These are phyloP conservation scores for Hippophae gyantsensis DNA, from an alignment of 306 rosid genomes.

Conservation along the genomic window DNA sequence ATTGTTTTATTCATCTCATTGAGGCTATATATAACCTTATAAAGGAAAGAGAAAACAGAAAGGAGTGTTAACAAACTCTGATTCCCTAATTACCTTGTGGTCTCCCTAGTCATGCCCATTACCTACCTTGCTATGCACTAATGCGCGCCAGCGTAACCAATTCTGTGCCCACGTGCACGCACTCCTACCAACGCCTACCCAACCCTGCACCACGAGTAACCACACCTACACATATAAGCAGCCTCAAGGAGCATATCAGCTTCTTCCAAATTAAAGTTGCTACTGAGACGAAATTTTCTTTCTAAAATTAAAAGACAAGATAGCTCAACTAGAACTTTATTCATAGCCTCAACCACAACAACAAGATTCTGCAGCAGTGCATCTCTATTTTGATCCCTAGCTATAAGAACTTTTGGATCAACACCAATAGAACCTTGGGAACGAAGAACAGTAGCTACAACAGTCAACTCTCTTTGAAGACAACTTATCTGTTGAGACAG, in stretches of 20 bases:
- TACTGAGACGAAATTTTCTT: slow-evolving; percentile 70
- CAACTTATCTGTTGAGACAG: slow-evolving; percentile 54
- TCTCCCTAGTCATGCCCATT: too few relatives aligned
- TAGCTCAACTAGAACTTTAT: slow-evolving; percentile 83
- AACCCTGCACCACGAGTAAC: too few relatives aligned
- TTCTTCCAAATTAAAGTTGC: slow-evolving; percentile 83
- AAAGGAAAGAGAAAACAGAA: too few relatives aligned
- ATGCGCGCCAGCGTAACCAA: too few relatives aligned
- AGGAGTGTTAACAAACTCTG: too few relatives aligned
- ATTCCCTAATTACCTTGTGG: too few relatives aligned
- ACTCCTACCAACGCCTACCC: too few relatives aligned
- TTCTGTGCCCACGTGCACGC: too few relatives aligned
- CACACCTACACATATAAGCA: too few relatives aligned
- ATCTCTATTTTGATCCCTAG: slow-evolving; percentile 85
- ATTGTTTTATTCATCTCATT: too few relatives aligned
- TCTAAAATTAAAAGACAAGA: slow-evolving; percentile 84
- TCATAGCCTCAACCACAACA: slow-evolving; percentile 83
- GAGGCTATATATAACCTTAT: too few relatives aligned
- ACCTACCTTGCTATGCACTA: too few relatives aligned
- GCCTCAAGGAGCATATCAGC: slow-evolving; percentile 23
- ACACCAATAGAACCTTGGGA: slow-evolving; percentile 97
- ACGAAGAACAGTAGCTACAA: slow-evolving; percentile 71
- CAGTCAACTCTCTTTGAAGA: slow-evolving; percentile 89
- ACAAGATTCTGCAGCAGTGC: slow-evolving; percentile 80
- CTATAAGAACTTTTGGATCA: slow-evolving; percentile 83